Conservation (phyloP, 1,139 yeast species). For the Kluyveromyces marxianus region DNA sequence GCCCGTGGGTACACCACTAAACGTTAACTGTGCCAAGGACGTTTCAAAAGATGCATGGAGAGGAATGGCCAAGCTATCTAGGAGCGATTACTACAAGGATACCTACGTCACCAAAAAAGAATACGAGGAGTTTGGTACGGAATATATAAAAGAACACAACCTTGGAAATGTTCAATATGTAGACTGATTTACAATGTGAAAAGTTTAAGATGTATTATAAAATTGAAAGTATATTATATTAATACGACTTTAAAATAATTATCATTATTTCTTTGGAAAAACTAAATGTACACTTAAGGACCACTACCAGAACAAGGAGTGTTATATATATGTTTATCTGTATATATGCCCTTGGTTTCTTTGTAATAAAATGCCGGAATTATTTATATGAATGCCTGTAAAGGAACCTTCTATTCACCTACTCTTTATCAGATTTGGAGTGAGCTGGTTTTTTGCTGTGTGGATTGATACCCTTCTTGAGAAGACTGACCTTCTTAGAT, state of each 20-base stretch:
- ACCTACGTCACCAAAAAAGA: slow-evolving; percentile 59
- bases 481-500: slow-evolving; percentile 63
- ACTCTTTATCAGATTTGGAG: slow-evolving; percentile 14
- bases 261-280: not conserved
- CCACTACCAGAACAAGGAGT: not conserved
- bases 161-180: slow-evolving; percentile 48
- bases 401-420: not conserved
- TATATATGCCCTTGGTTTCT: not conserved
- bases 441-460: slow-evolving; percentile 31
- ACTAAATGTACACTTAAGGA: slow-evolving; percentile 9
- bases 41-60: slow-evolving; percentile 83
- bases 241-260: too few species aligned
- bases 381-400: not conserved
- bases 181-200: slow-evolving; percentile 10
- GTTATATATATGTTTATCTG: too few species aligned
- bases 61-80: slow-evolving; percentile 85
- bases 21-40: slow-evolving; percentile 56
- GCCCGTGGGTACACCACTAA: slow-evolving; percentile 60
- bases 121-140: slow-evolving; percentile 84
- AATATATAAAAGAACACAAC: slow-evolving; percentile 81
- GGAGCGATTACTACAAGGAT: slow-evolving; percentile 35
- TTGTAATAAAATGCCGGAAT: not conserved
- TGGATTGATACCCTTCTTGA: slow-evolving; percentile 79
- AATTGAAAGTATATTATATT: too few species aligned
- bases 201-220: not conserved